Percentiles rank a stretch among this genome's conserved stretches.
Conservation (phyloP, 768 basidiomycete species). For the Lactarius quietus region DNA sequence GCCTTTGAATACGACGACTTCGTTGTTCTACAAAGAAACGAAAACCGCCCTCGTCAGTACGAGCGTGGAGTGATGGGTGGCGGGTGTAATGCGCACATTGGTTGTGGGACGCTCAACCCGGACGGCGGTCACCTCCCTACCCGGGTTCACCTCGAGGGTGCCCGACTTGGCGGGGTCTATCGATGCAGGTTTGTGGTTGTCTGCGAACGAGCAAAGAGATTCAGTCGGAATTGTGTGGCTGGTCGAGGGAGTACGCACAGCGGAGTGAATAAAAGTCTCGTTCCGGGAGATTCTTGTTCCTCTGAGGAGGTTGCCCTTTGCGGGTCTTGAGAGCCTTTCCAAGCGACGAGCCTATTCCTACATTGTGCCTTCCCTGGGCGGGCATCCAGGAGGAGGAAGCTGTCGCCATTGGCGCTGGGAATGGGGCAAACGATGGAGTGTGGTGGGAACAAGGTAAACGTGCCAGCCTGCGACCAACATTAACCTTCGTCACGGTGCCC, state of each 20-base stretch:
- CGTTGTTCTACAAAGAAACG: conserved; percentile 40
- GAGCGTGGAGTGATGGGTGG: neutral
- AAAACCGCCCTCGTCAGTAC: neutral
- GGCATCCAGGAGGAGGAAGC: conserved; percentile 24
- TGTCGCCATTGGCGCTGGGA: conserved; percentile 14
- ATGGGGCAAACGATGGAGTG: neutral
- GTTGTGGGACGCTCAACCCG: conserved; percentile 62
- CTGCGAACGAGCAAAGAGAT: conserved; percentile 37
- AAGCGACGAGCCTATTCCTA: conserved; percentile 61
- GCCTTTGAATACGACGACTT: conserved; percentile 56
- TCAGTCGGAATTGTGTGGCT: neutral
- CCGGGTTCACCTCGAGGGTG: conserved; percentile 56
- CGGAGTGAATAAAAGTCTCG: conserved; percentile 75
- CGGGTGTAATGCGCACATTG: conserved; percentile 44
- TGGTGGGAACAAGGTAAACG: conserved; percentile 13
- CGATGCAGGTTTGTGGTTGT: conserved; percentile 72
- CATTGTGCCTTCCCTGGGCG: conserved; percentile 46
- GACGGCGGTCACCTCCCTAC: conserved; percentile 49
- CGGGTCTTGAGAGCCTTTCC: conserved; percentile 65
- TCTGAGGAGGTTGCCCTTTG: conserved; percentile 46
- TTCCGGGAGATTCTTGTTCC: conserved; percentile 50
- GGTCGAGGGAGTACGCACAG: conserved; percentile 43
- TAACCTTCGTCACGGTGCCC: neutral
- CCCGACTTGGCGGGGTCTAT: conserved; percentile 65
- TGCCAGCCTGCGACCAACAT: neutral